Conservation (phyloP, 2,329 filamentous ascomycete genomes). For the Fusarium sp. region DNA sequence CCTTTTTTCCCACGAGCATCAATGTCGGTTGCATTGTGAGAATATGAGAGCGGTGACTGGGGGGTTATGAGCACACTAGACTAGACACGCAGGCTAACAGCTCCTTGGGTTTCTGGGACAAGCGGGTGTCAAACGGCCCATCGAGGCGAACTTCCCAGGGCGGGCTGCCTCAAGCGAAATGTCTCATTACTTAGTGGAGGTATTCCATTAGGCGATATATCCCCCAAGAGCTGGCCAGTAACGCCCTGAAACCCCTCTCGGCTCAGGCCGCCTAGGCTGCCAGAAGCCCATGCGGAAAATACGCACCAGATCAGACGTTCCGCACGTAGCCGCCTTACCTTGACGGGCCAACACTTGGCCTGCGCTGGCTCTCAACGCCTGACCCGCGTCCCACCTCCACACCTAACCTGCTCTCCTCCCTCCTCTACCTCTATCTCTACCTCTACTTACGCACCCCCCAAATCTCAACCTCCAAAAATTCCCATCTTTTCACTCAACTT, state of each 20-base stretch:
- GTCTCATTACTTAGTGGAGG: not conserved
- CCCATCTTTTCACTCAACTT: conserved; percentile 33
- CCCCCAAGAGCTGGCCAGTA: not conserved
- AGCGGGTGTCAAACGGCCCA: conserved; percentile 19
- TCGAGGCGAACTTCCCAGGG: not conserved
- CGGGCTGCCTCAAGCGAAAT: not conserved
- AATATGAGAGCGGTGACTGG: conserved; percentile 36
- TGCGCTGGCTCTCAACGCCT: conserved; percentile 36
- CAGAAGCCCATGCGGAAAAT: conserved; percentile 17
- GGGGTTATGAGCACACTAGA: conserved; percentile 25
- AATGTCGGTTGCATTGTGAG: conserved; percentile 23
- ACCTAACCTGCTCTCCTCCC: conserved; percentile 25
- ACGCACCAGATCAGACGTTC: not conserved
- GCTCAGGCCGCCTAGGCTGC: conserved; percentile 10
- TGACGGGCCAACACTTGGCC: not conserved
- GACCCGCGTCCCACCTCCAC: conserved; percentile 43
- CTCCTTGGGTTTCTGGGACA: conserved; percentile 11
- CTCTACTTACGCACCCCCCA: conserved; percentile 41
- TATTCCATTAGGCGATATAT: not conserved
- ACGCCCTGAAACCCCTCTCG: conserved; percentile 14
- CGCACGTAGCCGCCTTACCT: conserved; percentile 9
- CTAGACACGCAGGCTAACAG: conserved; percentile 25
- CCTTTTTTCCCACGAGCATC: conserved; percentile 1
- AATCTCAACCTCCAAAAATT: conserved; percentile 44
- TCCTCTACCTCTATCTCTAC: conserved; percentile 26